Base-by-base conservation (phyloP, 108 stramenopile genomes). In the Cylindrotheca closterium region DNA sequence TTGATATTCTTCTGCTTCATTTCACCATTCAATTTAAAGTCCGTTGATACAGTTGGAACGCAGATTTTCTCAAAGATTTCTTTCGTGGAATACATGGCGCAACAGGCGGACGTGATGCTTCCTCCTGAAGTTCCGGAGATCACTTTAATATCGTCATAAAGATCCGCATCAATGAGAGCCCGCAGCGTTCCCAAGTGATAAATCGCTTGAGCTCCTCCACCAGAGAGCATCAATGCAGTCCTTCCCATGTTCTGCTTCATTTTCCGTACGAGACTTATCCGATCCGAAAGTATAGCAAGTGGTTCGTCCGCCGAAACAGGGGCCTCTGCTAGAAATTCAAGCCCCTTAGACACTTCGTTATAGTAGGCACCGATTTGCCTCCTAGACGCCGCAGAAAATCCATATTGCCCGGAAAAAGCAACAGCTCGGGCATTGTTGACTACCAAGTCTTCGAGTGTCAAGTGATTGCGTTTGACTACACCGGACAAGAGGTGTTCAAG, bases 191-290 rank as follows among this genome's bases (percentile, higher is more conserved):
- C 96, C 4, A 92, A 58, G 67, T 96, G 96, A 64, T 96, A 96
- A 93, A 96, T 96, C 27, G 93, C 89, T 52, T 92, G 91, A 2
- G 93, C 90, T 33, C 96, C 96, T 19, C 96, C 96, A 47, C 96
- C 96, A 19, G 84, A 86, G 7, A 96, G 64, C 91, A 93, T 93
- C 56, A 96, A 69, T 22, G 93, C 93, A 25, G 96, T 92, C 22
- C 83, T 83, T 21, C 96, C 96, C 70, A 92, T 83, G 76, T 88
- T 92, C 60, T 90, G 89, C 47, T 89, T 91, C 81, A 92, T 83
- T 57, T 92, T 90, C 19, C 81, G 73, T 4, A 96, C 64, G 18
- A 94, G 58, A 0, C 60, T 79, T 21, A 85, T 73, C 21, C 92
- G 85, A 60, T 87, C 83, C 18, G 62, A 25, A 15, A 93, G 60